Base-by-base conservation (phyloP, 176 grass and related monocot species). In the Zoysia pacifica region DNA sequence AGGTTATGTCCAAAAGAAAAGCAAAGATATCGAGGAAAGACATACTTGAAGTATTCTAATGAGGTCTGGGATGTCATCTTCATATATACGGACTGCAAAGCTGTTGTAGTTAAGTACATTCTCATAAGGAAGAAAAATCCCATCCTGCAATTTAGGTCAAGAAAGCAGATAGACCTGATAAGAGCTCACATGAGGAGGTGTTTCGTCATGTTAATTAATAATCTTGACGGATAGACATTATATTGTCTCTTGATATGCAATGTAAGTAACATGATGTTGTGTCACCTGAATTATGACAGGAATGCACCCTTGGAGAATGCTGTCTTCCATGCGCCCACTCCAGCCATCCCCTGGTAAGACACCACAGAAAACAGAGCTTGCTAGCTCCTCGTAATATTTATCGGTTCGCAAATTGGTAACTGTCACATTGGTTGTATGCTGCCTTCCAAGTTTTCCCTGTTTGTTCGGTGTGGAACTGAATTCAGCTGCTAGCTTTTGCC, bases 261-360 rank as follows among this genome's bases (percentile, higher is more conserved):
- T 19, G 56, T 15, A 83, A 65, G 77, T 11, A 86, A 70, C 65
- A 67, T 36, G 10, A 65, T 47, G 11, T 28, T 58, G 39, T 75
- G 19, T 14, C 44, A 98, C 96, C 90, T 98, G 96, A 87, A 98
- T 98, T 87, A 98, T 94, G 51, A 94, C 92, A 81, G 96, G 92
- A 82, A 94, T 98, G 53, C 92, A 98, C 58, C 92, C 92, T 87
- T 93, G 92, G 70, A 89, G 80, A 72, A 98, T 93, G 82, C 96
- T 93, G 61, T 98, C 92, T 85, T 94, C 92, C 90, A 94, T 89
- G 64, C 96, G 88, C 59, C 96, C 96, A 69, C 96, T 98, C 96
- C 96, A 98, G 68, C 96, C 92, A 89, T 98, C 92, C 72, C 96
- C 96, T 15, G 96, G 96, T 58, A 98, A 69, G 45, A 98, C 92